Conservation (phyloP, 306 rosid species). For the Quercus rubra region DNA sequence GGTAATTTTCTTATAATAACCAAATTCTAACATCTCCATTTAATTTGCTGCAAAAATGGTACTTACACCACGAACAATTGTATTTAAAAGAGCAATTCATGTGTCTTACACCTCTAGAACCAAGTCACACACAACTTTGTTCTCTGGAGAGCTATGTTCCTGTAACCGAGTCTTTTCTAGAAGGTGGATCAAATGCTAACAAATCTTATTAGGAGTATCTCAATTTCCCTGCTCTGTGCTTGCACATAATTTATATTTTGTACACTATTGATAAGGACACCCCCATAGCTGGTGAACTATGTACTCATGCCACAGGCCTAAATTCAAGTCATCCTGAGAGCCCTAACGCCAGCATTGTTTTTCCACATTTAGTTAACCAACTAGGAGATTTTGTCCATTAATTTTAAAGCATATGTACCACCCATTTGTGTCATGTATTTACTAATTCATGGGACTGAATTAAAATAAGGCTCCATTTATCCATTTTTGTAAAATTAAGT, state of each 20-base stretch:
- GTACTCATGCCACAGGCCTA: too few species aligned
- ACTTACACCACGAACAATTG: not conserved
- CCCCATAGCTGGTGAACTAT: too few species aligned
- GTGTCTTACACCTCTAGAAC: not conserved
- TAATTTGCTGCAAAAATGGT: not conserved
- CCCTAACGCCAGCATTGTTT: too few species aligned
- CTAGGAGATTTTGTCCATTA: not conserved
- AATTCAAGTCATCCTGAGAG: too few species aligned
- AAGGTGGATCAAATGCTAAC: too few species aligned
- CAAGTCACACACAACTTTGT: not conserved
- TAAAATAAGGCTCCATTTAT: not conserved
- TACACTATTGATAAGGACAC: too few species aligned
- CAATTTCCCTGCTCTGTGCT: not conserved
- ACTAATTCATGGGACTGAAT: not conserved
- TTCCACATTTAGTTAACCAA: not conserved
- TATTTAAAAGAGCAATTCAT: not conserved
- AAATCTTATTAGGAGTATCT: not conserved
- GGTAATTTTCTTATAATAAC: conserved; percentile 34
- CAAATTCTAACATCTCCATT: not conserved
- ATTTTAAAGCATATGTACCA: not conserved
- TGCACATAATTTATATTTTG: not conserved
- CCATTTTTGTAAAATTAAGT: not conserved
- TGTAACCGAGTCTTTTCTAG: not conserved
- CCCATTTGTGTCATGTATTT: not conserved
- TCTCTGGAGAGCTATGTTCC: not conserved